These are phyloP conservation scores for Beauveria sp. DNA, from an alignment of 2,329 filamentous ascomycete species.

Conservation along the genomic window DNA sequence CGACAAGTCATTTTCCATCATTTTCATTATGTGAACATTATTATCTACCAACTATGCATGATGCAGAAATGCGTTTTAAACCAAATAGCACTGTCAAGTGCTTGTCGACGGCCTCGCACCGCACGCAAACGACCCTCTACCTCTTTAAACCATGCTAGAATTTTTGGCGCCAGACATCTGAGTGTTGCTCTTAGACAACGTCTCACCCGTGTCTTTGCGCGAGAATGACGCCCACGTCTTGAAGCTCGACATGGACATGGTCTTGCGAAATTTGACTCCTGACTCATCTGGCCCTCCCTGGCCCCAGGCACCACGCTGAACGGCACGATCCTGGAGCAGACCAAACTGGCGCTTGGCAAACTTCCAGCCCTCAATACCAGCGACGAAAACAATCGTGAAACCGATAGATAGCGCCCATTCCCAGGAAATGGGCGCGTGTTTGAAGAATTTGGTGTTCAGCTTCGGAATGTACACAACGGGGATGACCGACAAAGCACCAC, in stretches of 20 bases:
- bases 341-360: slow-evolving; percentile 51
- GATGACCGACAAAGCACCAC: slow-evolving; percentile 56
- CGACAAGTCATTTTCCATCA: neutral
- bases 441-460: slow-evolving; percentile 64
- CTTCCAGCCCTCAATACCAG: slow-evolving; percentile 67
- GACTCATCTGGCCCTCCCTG: slow-evolving; percentile 44
- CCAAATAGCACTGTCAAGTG: neutral
- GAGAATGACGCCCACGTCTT: slow-evolving; percentile 38
- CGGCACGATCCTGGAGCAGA: slow-evolving; percentile 44
- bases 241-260: slow-evolving; percentile 46
- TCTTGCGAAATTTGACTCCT: slow-evolving; percentile 37
- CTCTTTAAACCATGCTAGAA: slow-evolving; percentile 3
- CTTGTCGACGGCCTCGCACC: too few relatives aligned
- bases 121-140: too few relatives aligned
- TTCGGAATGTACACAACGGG: slow-evolving; percentile 65
- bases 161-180: slow-evolving; percentile 1
- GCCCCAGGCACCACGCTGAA: slow-evolving; percentile 42
- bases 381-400: slow-evolving; percentile 56
- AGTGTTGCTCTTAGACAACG: slow-evolving; percentile 14
- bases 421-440: slow-evolving; percentile 64
- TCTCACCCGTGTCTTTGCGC: slow-evolving; percentile 34
- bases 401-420: slow-evolving; percentile 66
- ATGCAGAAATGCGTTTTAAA: neutral
- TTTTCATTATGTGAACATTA: neutral
- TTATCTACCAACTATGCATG: neutral